Conservation (phyloP, 179 eudicot species). For the Silene vulgaris region DNA sequence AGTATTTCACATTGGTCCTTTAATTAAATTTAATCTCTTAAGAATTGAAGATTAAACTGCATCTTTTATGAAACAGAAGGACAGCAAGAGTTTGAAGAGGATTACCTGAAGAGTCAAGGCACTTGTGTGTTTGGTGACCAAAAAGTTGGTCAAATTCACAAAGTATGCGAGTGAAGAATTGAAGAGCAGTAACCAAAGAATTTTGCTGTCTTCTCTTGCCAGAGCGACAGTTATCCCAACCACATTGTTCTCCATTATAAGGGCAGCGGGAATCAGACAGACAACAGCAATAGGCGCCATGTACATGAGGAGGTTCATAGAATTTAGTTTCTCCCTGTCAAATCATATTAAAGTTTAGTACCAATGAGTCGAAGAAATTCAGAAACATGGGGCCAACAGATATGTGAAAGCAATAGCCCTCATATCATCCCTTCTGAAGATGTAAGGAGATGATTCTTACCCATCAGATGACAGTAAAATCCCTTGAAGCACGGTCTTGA, state of each 20-base stretch:
- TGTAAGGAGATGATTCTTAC: conserved; percentile 21
- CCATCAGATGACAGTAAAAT: conserved; percentile 40
- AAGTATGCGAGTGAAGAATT: conserved; percentile 43
- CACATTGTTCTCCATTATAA: conserved; percentile 41
- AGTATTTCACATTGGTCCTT: too few relatives aligned
- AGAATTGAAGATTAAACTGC: too few relatives aligned
- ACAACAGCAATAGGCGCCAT: conserved; percentile 46
- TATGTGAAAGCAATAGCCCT: not conserved
- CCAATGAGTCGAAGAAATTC: not conserved
- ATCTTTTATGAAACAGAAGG: too few relatives aligned
- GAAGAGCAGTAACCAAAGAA: conserved; percentile 42
- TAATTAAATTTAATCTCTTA: too few relatives aligned
- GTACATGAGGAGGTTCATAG: conserved; percentile 50
- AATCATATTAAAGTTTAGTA: not conserved
- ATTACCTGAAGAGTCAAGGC: conserved; percentile 53
- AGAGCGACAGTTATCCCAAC: conserved; percentile 43
- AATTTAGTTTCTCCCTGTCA: conserved; percentile 46
- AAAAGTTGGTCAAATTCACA: conserved; percentile 44
- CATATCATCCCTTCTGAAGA: not conserved
- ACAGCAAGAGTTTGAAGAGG: not conserved
- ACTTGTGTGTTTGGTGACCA: conserved; percentile 53
- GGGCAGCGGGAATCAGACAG: conserved; percentile 47
- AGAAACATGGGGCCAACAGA: not conserved
- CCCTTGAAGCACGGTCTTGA: conserved; percentile 44
- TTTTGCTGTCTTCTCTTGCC: conserved; percentile 36